phyloP scores from a whole-genome alignment of 257 asterid species.

The Fraxinus excelsior region DNA sequence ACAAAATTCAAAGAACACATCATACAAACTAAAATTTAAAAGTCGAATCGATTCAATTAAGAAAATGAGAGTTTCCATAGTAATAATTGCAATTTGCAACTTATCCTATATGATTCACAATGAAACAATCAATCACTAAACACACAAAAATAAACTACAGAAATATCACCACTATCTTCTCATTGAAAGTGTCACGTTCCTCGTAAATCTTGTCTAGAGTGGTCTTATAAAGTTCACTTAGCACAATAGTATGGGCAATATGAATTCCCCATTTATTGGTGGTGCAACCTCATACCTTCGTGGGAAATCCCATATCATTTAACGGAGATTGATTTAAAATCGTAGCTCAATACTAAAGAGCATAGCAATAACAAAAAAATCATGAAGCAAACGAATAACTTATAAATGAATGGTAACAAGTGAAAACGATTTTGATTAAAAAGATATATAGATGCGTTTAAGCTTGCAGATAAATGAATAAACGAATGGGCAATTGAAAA shows the following conservation, averaged over 20 bases:
- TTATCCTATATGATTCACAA: too few species aligned
- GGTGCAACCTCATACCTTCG: conserved; percentile 58
- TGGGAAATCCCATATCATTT: conserved; percentile 1
- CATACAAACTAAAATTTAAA: too few species aligned
- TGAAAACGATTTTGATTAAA: not conserved
- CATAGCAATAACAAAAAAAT: not conserved
- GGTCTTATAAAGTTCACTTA: conserved; percentile 94
- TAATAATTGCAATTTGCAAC: too few species aligned
- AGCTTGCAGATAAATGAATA: not conserved
- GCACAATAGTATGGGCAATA: conserved; percentile 85
- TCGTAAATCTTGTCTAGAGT: conserved; percentile 91
- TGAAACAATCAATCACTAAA: not conserved
- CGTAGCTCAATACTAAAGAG: not conserved
- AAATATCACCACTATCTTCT: conserved; percentile 75
- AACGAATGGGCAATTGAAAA: not conserved
- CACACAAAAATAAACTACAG: not conserved
- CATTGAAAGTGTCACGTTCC: conserved; percentile 81
- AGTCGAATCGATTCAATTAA: too few species aligned
- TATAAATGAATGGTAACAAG: not conserved
- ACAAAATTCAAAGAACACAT: too few species aligned
- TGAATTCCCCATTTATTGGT: conserved; percentile 81
- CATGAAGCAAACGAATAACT: not conserved
- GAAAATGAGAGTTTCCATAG: too few species aligned
- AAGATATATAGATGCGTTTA: not conserved
- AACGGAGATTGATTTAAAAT: conserved; percentile 1